Conservation (phyloP, 2,329 filamentous ascomycete genomes). For the Clonostachys solani region DNA sequence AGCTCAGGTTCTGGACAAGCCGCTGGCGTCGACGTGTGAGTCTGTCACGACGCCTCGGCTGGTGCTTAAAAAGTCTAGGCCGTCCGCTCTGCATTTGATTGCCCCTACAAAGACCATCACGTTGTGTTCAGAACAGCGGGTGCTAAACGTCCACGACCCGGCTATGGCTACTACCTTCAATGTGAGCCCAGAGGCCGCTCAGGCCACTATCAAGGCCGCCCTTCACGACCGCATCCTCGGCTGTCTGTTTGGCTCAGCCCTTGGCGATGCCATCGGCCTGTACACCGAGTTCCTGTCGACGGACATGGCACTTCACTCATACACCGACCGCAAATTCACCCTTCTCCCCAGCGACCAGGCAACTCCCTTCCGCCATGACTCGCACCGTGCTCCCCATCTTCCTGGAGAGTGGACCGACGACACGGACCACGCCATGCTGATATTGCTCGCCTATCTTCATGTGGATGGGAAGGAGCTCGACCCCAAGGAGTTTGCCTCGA, state of each 20-base stretch:
- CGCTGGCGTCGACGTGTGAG: no score
- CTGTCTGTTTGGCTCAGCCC: slow-evolving; percentile 42
- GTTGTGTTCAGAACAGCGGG: no score
- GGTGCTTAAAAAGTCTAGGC: no score
- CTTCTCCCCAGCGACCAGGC: slow-evolving; percentile 24
- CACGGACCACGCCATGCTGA: slow-evolving; percentile 47
- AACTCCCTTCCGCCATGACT: slow-evolving; percentile 36
- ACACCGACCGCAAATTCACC: no score
- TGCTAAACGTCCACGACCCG: no score
- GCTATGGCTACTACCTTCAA: not conserved
- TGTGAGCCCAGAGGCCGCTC: slow-evolving; percentile 5
- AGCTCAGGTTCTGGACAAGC: no score
- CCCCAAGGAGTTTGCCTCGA: slow-evolving; percentile 34
- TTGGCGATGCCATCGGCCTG: slow-evolving; percentile 49
- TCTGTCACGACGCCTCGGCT: no score
- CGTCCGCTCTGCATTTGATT: no score
- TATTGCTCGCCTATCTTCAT: slow-evolving; percentile 41
- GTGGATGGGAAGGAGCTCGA: slow-evolving; percentile 27
- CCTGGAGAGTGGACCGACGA: slow-evolving; percentile 48
- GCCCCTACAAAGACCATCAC: no score
- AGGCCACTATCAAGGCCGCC: slow-evolving; percentile 9
- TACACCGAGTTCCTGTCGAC: slow-evolving; percentile 45
- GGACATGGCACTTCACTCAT: no score
- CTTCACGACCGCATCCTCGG: slow-evolving; percentile 34
- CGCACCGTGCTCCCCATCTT: slow-evolving; percentile 34